These are phyloP conservation scores for Westerdykella ornata DNA, from an alignment of 2,329 filamentous ascomycete species.

Conservation along the genomic window DNA sequence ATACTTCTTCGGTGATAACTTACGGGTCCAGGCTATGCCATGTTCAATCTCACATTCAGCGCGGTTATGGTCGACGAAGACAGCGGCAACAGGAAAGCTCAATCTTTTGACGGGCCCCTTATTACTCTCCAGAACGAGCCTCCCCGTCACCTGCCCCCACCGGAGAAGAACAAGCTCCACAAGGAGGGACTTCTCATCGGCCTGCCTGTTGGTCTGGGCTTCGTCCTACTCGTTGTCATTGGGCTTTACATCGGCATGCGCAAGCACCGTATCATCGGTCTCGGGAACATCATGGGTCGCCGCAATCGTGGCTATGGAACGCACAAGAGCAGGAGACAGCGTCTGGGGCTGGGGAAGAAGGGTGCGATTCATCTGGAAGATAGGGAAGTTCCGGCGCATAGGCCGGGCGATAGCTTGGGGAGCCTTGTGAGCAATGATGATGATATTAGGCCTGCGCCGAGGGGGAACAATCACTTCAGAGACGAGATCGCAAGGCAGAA, in stretches of 20 bases:
- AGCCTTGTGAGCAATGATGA: conserved; percentile 25
- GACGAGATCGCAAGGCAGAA: conserved; percentile 36
- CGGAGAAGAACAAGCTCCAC: conserved; percentile 12
- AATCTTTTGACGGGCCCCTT: conserved; percentile 31
- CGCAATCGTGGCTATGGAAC: conserved; percentile 35
- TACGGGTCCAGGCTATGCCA: conserved; percentile 8
- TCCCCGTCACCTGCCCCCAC: conserved; percentile 30
- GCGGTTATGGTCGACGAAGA: conserved; percentile 24
- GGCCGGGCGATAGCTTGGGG: conserved; percentile 19
- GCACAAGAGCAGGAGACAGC: conserved; percentile 32
- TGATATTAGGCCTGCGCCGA: conserved; percentile 16
- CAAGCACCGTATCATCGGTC: conserved; percentile 33
- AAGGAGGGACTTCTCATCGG: conserved; percentile 39
- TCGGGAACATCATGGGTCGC: conserved; percentile 34
- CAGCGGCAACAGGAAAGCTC: conserved; percentile 17
- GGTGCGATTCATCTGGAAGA: conserved; percentile 28
- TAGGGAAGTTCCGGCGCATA: conserved; percentile 17
- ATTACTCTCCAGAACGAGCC: conserved; percentile 33
- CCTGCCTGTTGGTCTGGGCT: conserved; percentile 36
- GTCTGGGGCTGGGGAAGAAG: conserved; percentile 26
- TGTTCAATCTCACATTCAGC: conserved; percentile 36
- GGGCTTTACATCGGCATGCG: conserved; percentile 40
- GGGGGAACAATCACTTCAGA: conserved; percentile 29
- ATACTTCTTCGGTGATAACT: too few relatives aligned
- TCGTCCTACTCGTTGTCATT: conserved; percentile 33